Evolutionary conservation across 192 early-diverging fungal genomes (phyloP).

Genomic region (Gamsiella multidivaricata): DNA sequence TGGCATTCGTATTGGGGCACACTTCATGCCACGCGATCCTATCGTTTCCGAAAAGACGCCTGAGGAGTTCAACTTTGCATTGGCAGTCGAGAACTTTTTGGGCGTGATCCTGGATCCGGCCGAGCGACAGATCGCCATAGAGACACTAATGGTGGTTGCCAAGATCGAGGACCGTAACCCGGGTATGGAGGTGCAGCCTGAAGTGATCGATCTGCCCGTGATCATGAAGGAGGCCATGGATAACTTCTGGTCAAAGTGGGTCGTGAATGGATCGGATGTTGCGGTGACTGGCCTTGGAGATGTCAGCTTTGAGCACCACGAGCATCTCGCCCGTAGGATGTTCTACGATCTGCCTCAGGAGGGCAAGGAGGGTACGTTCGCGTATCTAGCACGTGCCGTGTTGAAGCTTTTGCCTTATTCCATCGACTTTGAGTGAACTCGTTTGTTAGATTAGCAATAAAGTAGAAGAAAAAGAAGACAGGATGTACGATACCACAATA

Average conservation of each 20-base stretch:
- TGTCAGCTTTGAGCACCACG: slow-evolving; percentile 68
- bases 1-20: slow-evolving; percentile 70
- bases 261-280: slow-evolving; percentile 50
- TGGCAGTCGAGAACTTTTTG: slow-evolving; percentile 80
- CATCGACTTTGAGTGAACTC: slow-evolving; percentile 43
- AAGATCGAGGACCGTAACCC: slow-evolving; percentile 75
- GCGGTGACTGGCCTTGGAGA: slow-evolving; percentile 23
- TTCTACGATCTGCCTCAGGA: slow-evolving; percentile 86
- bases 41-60: slow-evolving; percentile 85
- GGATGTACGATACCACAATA: neutral
- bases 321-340: slow-evolving; percentile 70
- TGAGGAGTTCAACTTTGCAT: slow-evolving; percentile 88
- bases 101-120: slow-evolving; percentile 81
- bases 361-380: slow-evolving; percentile 71
- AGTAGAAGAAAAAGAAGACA: neutral
- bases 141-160: slow-evolving; percentile 76
- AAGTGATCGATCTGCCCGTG: slow-evolving; percentile 65
- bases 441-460: neutral
- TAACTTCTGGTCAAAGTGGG: slow-evolving; percentile 78
- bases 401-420: slow-evolving; percentile 56
- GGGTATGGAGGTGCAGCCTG: slow-evolving; percentile 59
- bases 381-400: slow-evolving; percentile 67
- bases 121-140: slow-evolving; percentile 81
- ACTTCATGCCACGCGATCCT: slow-evolving; percentile 76
- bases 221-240: slow-evolving; percentile 76